These are phyloP conservation scores for Chondrus crispus DNA, from an alignment of 23 red algal genomes.

Conservation along the genomic window DNA sequence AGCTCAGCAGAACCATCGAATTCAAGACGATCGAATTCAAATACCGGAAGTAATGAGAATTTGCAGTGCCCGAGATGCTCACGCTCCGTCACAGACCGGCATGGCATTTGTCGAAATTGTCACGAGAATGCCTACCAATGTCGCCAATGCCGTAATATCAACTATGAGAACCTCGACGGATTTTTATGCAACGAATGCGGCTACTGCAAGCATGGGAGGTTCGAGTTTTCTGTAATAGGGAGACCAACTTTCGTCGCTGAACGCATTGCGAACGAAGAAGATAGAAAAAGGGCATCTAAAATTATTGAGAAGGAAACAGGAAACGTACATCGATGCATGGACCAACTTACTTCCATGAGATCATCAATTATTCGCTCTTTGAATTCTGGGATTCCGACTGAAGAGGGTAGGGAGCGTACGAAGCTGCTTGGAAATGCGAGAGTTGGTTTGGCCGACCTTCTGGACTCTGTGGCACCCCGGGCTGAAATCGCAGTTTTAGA, in stretches of 20 bases:
- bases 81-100: slow-evolving; percentile 62
- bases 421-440: background rate
- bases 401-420: slow-evolving; percentile 2
- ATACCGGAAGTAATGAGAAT: slow-evolving; percentile 17
- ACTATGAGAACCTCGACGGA: slow-evolving; percentile 85
- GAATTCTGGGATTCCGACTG: slow-evolving; percentile 22
- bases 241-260: slow-evolving; percentile 60
- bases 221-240: slow-evolving; percentile 58
- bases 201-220: slow-evolving; percentile 67
- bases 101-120: slow-evolving; percentile 81
- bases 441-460: slow-evolving; percentile 7
- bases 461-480: slow-evolving; percentile 33
- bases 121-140: slow-evolving; percentile 93
- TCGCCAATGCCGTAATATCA: slow-evolving; percentile 87
- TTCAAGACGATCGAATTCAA: background rate
- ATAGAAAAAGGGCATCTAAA: slow-evolving; percentile 50
- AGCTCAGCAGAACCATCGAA: background rate
- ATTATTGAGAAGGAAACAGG: slow-evolving; percentile 66
- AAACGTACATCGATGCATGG: slow-evolving; percentile 57
- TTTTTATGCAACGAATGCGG: slow-evolving; percentile 91
- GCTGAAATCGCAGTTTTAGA: slow-evolving; percentile 48
- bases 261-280: slow-evolving; percentile 57
- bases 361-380: slow-evolving; percentile 50
- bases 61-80: slow-evolving; percentile 83
- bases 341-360: slow-evolving; percentile 27